Evolutionary conservation across 768 basidiomycete genomes (phyloP).

Genomic region (Amanita muscaria): DNA sequence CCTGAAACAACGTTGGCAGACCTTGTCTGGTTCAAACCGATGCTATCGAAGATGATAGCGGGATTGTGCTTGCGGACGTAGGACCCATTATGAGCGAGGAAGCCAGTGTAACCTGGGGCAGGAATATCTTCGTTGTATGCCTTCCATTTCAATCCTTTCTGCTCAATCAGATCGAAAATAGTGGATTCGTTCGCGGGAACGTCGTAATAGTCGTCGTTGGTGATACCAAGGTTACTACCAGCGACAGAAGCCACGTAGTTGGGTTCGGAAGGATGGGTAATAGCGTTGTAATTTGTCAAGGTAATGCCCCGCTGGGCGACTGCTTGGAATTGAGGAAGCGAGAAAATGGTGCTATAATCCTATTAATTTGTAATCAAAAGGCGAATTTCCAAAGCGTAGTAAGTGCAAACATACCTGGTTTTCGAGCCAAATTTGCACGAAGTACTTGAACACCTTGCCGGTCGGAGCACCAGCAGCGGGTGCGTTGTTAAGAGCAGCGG

Average conservation of each 20-base stretch:
- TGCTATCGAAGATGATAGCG: slow-evolving; percentile 40
- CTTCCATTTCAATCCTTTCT: slow-evolving; percentile 49
- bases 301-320: slow-evolving; percentile 43
- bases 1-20: slow-evolving; percentile 46
- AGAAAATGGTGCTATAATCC: neutral
- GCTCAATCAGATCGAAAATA: slow-evolving; percentile 51
- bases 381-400: slow-evolving; percentile 15
- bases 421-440: slow-evolving; percentile 46
- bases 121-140: slow-evolving; percentile 59
- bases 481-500: neutral
- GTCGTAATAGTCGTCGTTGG: slow-evolving; percentile 29
- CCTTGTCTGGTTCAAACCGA: slow-evolving; percentile 33
- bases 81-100: slow-evolving; percentile 22
- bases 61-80: slow-evolving; percentile 31
- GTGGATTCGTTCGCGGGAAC: slow-evolving; percentile 44
- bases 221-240: slow-evolving; percentile 35
- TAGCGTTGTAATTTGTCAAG: slow-evolving; percentile 36
- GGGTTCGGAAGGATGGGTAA: slow-evolving; percentile 55
- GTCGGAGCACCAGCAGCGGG: neutral
- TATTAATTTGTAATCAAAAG: slow-evolving; percentile 8
- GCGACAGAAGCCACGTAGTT: slow-evolving; percentile 44
- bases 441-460: slow-evolving; percentile 23
- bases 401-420: slow-evolving; percentile 27
- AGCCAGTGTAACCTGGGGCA: slow-evolving; percentile 35
- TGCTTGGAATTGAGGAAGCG: slow-evolving; percentile 14